Conservation (phyloP, 495 filamentous ascomycete genomes). For the Rostrohypoxylon terebratum region DNA sequence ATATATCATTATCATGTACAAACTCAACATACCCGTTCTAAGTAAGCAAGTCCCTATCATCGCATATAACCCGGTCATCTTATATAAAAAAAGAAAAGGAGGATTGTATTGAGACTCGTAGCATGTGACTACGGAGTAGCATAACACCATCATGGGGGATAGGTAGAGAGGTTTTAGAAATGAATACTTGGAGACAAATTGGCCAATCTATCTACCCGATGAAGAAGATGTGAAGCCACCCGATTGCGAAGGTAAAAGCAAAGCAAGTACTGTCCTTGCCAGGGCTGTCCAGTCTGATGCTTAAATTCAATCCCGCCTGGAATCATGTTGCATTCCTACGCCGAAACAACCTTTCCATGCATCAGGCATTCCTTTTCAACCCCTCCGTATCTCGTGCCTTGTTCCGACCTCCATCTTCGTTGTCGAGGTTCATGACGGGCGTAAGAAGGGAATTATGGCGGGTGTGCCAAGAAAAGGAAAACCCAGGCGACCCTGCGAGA, state of each 20-base stretch:
- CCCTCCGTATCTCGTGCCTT: slow-evolving; percentile 39
- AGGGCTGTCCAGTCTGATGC: slow-evolving; percentile 43
- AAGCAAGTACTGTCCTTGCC: slow-evolving; percentile 38
- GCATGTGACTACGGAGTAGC: not conserved
- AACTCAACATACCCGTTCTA: not conserved
- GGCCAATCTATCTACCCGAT: slow-evolving; percentile 50
- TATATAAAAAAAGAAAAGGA: not conserved
- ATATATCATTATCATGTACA: not conserved
- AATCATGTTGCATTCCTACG: slow-evolving; percentile 47
- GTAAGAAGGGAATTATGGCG: slow-evolving; percentile 37
- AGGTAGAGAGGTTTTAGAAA: slow-evolving; percentile 14
- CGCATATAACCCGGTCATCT: not conserved
- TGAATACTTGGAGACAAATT: slow-evolving; percentile 45
- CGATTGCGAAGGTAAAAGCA: slow-evolving; percentile 33
- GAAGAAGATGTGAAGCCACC: slow-evolving; percentile 35
- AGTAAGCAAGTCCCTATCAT: not conserved
- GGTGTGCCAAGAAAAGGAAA: slow-evolving; percentile 32
- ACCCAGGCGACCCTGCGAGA: slow-evolving; percentile 9
- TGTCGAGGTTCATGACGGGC: slow-evolving; percentile 37
- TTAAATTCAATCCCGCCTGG: slow-evolving; percentile 34
- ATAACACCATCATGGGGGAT: slow-evolving; percentile 11
- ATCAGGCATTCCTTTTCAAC: slow-evolving; percentile 34
- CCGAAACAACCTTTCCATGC: slow-evolving; percentile 51
- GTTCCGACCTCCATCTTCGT: slow-evolving; percentile 38
- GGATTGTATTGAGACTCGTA: not conserved